Conservation (phyloP, 1,284 basidiomycete species). For the Ceratobasidium sp. region DNA sequence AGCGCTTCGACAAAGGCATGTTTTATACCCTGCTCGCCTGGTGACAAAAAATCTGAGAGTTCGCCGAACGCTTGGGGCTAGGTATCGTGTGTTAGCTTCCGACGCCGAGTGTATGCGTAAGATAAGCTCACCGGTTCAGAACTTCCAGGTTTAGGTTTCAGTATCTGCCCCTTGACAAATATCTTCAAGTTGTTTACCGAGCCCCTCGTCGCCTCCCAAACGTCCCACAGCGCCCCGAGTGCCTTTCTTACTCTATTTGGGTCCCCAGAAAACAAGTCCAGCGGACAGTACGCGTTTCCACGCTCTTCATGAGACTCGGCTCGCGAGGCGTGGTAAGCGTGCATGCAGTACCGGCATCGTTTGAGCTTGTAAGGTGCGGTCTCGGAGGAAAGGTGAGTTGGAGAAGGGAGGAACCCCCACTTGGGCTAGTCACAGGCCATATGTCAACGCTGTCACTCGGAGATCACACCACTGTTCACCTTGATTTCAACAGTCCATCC, state of each 20-base stretch:
- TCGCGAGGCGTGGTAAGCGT: slow-evolving; percentile 64
- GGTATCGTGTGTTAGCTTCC: neutral
- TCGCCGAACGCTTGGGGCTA: neutral
- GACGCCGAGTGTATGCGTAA: neutral
- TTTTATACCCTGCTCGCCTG: neutral
- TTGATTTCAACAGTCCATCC: slow-evolving; percentile 85
- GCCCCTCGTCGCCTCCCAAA: slow-evolving; percentile 70
- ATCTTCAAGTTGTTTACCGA: slow-evolving; percentile 80
- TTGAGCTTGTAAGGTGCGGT: slow-evolving; percentile 67
- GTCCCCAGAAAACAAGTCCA: slow-evolving; percentile 83
- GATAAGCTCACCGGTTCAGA: neutral
- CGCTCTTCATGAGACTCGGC: slow-evolving; percentile 52
- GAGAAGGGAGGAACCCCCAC: slow-evolving; percentile 86
- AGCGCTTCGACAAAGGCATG: slow-evolving; percentile 56
- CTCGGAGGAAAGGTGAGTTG: slow-evolving; percentile 61
- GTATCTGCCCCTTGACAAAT: slow-evolving; percentile 68
- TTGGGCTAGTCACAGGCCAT: slow-evolving; percentile 69
- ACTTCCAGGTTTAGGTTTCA: slow-evolving; percentile 67
- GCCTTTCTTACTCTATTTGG: slow-evolving; percentile 64
- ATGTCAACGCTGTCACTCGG: neutral
- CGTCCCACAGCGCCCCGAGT: slow-evolving; percentile 71
- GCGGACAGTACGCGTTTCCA: slow-evolving; percentile 70
- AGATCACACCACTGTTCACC: slow-evolving; percentile 54
- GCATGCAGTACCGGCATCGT: slow-evolving; percentile 89
- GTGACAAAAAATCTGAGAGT: slow-evolving; percentile 10